Evolutionary conservation across 2,329 filamentous ascomycete genomes (phyloP), one percentile per base, ranked within the genome.

Genomic region (Claviceps pazoutovae): DNA sequence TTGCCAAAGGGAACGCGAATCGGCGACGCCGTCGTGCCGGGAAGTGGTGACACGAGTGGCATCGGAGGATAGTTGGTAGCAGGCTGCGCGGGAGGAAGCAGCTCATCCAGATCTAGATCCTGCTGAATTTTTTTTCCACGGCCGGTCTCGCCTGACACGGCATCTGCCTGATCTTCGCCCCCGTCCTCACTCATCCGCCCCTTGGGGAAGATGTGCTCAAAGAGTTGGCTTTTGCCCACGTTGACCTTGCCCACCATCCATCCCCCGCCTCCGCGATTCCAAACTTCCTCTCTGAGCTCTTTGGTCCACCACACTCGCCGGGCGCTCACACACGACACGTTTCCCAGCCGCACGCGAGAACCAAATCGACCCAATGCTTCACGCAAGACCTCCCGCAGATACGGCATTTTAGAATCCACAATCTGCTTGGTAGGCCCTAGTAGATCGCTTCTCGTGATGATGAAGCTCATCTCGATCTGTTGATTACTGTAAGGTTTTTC

Each of bases 161-260:
- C 30, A 34, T 11, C 30, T 34, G 19, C 21, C 16, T 13, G 30
- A 5, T 37, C 30, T 54, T 50, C 34, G 55, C 59, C 5, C 44
- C 48, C 30, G 3, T 4, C 30, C 11, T 61, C 57, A 53, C 68
- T 72, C 69, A 74, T 75, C 38, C 74, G 74, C 26, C 81, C 82
- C 73, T 86, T 91, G 4, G 94, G 91, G 61, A 90, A 95, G 7
- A 96, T 81, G 4, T 82, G 79, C 59, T 93, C 83, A 55, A 97
- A 95, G 2, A 98, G 76, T 62, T 85, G 84, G 60, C 91, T 97
- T 69, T 98, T 98, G 23, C 93, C 94, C 2, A 97, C 94, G 62
- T 98, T 98, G 56, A 89, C 88, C 67, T 95, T 97, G n/a, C 93
- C 93, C 2, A 98, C 86, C 74, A 98, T 83, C 91, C 93, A 98